Base-by-base conservation (phyloP, 805 yeast genomes). In the Cyberlindnera suaveolens region DNA sequence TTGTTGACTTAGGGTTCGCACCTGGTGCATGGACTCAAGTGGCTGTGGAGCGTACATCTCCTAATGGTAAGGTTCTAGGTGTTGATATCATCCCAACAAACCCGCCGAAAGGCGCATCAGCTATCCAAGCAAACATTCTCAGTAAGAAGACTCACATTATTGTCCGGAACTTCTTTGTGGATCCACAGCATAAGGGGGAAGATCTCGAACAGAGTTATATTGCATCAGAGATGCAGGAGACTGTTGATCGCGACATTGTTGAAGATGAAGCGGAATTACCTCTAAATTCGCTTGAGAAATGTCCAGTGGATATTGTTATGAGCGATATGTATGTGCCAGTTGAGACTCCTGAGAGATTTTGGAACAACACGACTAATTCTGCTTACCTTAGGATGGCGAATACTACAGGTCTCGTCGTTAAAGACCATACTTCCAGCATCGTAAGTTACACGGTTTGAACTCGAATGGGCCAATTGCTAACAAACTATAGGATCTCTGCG, bases 11-110 rank as follows among this genome's bases (percentile, higher is more conserved):
- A 37, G 96, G 96, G 0, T 89, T 80, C 61, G 95, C 96, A 0
- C 96, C 96, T 0, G 96, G 96, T 0, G 89, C 96, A 3, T 88
- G 96, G 96, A 77, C 91, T 8, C 96, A 88, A 58, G 90, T 87
- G 1, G 90, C 91, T 0, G 64, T 74, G 8, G 76, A 75, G 41
- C 61, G 74, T 43, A 71, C 79, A 1, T 56, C 61, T 16, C 71
- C 72, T 1, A 57, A 65, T 2, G 82, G 88, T 1, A 66, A 71
- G 17, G 77, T 88, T 4, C 58, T 88, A 11, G 96, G 96, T 5
- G 85, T 89, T 10, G 96, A 93, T 63, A 70, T 93, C 30, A 68
- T 91, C 17, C 83, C 86, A 7, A 76, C 81, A 41, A 71, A 74
- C 15, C 96, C 97, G 0, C 96, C 96, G 0, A 55, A 58, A 4